Conservation (phyloP, 2,329 filamentous ascomycete species). For the Fusarium buharicum region DNA sequence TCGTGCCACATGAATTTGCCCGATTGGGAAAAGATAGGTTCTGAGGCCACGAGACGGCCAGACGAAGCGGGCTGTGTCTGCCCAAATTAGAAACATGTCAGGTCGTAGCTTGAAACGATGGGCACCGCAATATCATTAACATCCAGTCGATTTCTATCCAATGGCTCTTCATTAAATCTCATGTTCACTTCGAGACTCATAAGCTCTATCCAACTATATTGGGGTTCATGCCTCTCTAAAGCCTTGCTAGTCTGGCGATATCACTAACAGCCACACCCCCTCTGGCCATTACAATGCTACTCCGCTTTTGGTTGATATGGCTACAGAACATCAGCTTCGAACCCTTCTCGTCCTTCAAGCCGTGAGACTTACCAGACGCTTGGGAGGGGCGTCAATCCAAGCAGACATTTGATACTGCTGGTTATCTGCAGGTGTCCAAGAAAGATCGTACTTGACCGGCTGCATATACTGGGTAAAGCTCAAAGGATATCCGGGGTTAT, state of each 20-base stretch:
- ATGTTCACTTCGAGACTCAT: no score
- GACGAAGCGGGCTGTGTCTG: background rate
- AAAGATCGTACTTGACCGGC: constrained; percentile 12
- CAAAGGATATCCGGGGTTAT: constrained; percentile 14
- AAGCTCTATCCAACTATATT: no score
- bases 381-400: constrained; percentile 29
- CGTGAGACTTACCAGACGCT: constrained; percentile 9
- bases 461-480: constrained; percentile 10
- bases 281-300: background rate
- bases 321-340: background rate
- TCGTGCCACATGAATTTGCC: background rate
- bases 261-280: no score
- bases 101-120: no score
- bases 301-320: background rate
- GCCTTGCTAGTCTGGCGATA: no score
- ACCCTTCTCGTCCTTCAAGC: no score
- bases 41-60: background rate
- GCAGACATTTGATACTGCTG: constrained; percentile 17
- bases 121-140: no score
- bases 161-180: no score
- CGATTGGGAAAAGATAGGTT: background rate
- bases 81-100: background rate
- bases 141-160: no score
- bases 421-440: constrained; percentile 10
- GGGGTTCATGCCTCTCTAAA: no score